Percentiles rank a stretch among this genome's conserved stretches.
Evolutionary conservation across 495 filamentous ascomycete species (phyloP).

Genomic region (Daldinia decipiens): DNA sequence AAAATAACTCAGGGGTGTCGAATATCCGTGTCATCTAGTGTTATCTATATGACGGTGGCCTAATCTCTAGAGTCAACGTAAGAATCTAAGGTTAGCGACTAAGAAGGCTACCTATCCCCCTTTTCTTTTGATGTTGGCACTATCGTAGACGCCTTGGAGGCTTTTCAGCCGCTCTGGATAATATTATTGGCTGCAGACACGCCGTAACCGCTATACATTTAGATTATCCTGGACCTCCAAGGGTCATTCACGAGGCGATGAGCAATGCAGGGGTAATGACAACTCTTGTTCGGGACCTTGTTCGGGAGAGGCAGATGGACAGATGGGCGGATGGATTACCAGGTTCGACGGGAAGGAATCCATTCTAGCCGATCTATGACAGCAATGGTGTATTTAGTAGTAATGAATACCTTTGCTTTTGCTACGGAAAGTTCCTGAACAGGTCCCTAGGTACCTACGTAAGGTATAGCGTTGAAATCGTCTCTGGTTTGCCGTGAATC

Average conservation of each 20-base stretch:
- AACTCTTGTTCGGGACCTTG: slow-evolving; percentile 26
- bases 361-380: slow-evolving; percentile 40
- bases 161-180: slow-evolving; percentile 13
- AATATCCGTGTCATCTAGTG: slow-evolving; percentile 3
- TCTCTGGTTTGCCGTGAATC: neutral
- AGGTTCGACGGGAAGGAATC: slow-evolving; percentile 39
- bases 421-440: neutral
- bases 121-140: slow-evolving; percentile 24
- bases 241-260: slow-evolving; percentile 31
- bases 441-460: too few species aligned
- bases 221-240: slow-evolving; percentile 26
- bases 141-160: slow-evolving; percentile 21
- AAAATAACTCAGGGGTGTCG: slow-evolving; percentile 15
- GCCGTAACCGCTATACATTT: slow-evolving; percentile 33
- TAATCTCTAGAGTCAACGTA: slow-evolving; percentile 7
- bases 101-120: slow-evolving; percentile 14
- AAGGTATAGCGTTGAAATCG: too few species aligned
- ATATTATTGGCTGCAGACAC: slow-evolving; percentile 30
- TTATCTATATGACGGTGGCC: slow-evolving; percentile 21
- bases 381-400: slow-evolving; percentile 14
- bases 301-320: slow-evolving; percentile 17
- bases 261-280: slow-evolving; percentile 29
- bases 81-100: slow-evolving; percentile 11
- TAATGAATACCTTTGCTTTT: neutral
- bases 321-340: slow-evolving; percentile 12